Base-by-base conservation (phyloP, 139 green algal genomes). In the Chlorokybus atmophyticus region DNA sequence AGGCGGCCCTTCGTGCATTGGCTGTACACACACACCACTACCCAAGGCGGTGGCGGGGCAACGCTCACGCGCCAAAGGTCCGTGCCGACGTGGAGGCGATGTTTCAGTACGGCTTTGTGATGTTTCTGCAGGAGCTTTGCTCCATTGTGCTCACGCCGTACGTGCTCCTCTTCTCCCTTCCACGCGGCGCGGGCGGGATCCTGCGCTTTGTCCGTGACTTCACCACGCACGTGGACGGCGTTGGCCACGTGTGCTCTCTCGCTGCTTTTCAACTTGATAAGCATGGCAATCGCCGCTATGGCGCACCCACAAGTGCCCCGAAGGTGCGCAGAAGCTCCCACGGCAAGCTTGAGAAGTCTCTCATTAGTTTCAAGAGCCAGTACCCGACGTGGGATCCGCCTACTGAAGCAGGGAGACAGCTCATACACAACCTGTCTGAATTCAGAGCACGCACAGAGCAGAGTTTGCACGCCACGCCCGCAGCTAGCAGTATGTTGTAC, bases 311-410 rank as follows among this genome's bases (percentile, higher is more conserved):
- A 2, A 38, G 71, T 23, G 39, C 55, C 1, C 64, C 63, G 10
- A 85, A 83, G 71, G 55, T 57, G 0, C 32, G 17, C 14, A 68
- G 77, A 35, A 83, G 67, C 50, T 42, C 62, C 38, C 81, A 95
- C 52, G 85, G 87, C 32, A 97, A 97, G 67, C 79, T 94, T 75
- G 90, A 95, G 66, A 93, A 93, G 64, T 85, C 68, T 23, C 82
- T 97, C 41, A 50, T 95, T 3, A 86, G 72, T 14, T 97, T n/a
- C n/a, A n/a, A n/a, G n/a, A n/a, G n/a, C n/a, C n/a, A n/a, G n/a
- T n/a, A n/a, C n/a, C n/a, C n/a, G n/a, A n/a, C n/a, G n/a, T n/a
- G n/a, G n/a, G n/a, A n/a, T n/a, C n/a, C n/a, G n/a, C n/a, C n/a
- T n/a, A n/a, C n/a, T n/a, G n/a, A n/a, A n/a, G n/a, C n/a, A n/a